These are phyloP conservation scores for Paragyromitra xinjiangensis DNA, from an alignment of 495 filamentous ascomycete genomes.

Conservation along the genomic window DNA sequence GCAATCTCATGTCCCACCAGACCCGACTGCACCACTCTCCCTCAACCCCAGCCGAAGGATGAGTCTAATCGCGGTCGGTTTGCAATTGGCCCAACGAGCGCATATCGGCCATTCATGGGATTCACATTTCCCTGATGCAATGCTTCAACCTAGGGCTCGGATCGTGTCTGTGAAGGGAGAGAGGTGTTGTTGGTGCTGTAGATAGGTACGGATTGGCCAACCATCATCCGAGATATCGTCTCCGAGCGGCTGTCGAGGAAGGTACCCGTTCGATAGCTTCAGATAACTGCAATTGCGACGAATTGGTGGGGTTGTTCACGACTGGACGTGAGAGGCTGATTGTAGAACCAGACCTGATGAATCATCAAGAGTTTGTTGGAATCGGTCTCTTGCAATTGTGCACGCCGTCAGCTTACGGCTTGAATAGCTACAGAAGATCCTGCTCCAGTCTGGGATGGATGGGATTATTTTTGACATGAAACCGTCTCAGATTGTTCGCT, in stretches of 20 bases:
- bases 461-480: constrained; percentile 30
- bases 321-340: background rate
- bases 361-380: background rate
- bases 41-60: background rate
- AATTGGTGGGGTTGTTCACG: background rate
- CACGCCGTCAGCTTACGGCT: background rate
- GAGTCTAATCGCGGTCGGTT: constrained; percentile 3
- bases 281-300: background rate
- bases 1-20: background rate
- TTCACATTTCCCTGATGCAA: background rate
- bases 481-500: constrained; percentile 18
- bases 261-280: background rate
- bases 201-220: background rate
- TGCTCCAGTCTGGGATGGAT: background rate
- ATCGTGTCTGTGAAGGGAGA: background rate
- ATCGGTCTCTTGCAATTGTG: background rate
- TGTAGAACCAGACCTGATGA: background rate
- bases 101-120: background rate
- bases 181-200: background rate
- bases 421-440: background rate
- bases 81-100: constrained; percentile 20
- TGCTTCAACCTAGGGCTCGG: background rate
- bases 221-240: background rate
- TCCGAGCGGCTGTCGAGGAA: background rate
- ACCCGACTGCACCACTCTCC: background rate